Conservation (phyloP, 331 rosid genomes). For the Malus hybrid region DNA sequence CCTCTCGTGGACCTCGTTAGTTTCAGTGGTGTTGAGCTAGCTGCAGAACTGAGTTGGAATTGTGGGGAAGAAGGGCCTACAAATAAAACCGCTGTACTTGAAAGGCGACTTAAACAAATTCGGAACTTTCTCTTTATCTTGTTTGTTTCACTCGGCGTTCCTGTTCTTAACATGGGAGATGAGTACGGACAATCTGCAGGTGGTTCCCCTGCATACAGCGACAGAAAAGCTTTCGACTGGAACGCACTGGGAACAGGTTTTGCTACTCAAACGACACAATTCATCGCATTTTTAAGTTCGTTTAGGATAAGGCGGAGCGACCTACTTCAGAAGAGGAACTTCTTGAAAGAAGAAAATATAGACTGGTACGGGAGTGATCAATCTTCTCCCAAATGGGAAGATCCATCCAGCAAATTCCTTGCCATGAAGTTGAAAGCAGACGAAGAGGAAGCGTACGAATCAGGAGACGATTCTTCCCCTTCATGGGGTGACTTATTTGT, state of each 20-base stretch:
- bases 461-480: constrained; percentile 19
- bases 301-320: constrained; percentile 54
- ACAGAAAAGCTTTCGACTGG: constrained; percentile 61
- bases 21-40: constrained; percentile 45
- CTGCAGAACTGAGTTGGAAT: constrained; percentile 77
- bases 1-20: constrained; percentile 86
- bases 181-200: constrained; percentile 79
- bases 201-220: constrained; percentile 48
- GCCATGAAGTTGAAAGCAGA: constrained; percentile 69
- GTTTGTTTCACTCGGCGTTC: constrained; percentile 81
- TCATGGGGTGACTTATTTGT: constrained; percentile 49
- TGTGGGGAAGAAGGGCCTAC: constrained; percentile 96
- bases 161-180: constrained; percentile 94
- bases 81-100: constrained; percentile 42
- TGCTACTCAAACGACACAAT: constrained; percentile 54
- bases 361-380: constrained; percentile 58
- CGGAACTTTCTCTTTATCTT: constrained; percentile 70
- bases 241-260: constrained; percentile 50
- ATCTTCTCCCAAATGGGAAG: constrained; percentile 72
- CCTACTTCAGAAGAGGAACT: constrained; percentile 53
- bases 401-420: constrained; percentile 70
- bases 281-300: constrained; percentile 58
- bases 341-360: constrained; percentile 68
- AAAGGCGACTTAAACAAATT: constrained; percentile 71
- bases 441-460: constrained; percentile 12